Evolutionary conservation across 1,139 yeast species (phyloP), one percentile per base, ranked within the genome.

Genomic region (Lodderomyces jiufengensis): DNA sequence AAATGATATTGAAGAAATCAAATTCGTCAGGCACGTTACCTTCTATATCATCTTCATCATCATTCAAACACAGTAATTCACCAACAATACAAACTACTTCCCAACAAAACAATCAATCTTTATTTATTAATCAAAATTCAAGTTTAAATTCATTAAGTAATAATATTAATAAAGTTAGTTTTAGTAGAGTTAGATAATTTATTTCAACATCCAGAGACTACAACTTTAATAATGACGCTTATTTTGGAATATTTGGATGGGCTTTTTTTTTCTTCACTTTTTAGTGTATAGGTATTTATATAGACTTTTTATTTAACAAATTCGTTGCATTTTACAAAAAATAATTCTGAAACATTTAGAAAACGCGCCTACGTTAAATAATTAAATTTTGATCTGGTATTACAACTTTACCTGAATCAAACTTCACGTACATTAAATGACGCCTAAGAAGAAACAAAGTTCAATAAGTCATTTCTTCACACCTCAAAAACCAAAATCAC

Each of bases 141-240:
- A 36, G 42, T 15, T 20, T 31, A 20, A 11, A 31, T 15, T 39
- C 45, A 6, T 31, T 41, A 22, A 38, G 29, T 22, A 38, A 39
- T 26, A 39, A 33, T 25, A 37, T 44, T 3, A 39, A 36, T 29
- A 45, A 47, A 27, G 58, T 64, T 10, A 59, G 60, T 40, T 64
- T 64, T 40, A 64, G 63, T 43, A 52, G 70, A 39, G 50, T 63
- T 11, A 49, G 69, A 28, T 60, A 45, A 24, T 13, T 14, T 24
- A n/a, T 24, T 3, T 25, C n/a, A n/a, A n/a, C n/a, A n/a, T n/a
- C n/a, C n/a, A n/a, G n/a, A n/a, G n/a, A n/a, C n/a, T n/a, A n/a
- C n/a, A n/a, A n/a, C n/a, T n/a, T n/a, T n/a, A n/a, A n/a, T n/a
- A n/a, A n/a, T n/a, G n/a, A n/a, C n/a, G n/a, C n/a, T n/a, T n/a